Percentiles rank a stretch among this genome's conserved stretches.
Evolutionary conservation across 345 rosid genomes (phyloP).

Genomic region (Geranium rotundifolium): DNA sequence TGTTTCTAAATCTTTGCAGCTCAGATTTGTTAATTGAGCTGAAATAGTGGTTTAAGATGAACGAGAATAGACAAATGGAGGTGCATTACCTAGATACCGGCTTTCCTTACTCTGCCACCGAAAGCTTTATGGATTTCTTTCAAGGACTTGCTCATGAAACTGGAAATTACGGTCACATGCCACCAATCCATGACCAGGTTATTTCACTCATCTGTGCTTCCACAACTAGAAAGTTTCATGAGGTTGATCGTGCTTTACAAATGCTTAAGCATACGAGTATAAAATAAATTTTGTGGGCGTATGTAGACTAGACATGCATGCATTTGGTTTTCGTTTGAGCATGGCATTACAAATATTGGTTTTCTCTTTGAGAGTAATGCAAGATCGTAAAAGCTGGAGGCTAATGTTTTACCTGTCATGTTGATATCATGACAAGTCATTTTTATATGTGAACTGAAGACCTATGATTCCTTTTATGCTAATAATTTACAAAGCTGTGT

Average conservation of each 20-base stretch:
- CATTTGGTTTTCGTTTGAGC: not conserved
- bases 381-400: not conserved
- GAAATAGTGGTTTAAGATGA: slow-evolving; percentile 21
- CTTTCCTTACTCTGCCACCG: slow-evolving; percentile 41
- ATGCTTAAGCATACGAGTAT: slow-evolving; percentile 3
- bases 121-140: slow-evolving; percentile 56
- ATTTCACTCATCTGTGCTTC: not conserved
- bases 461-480: not conserved
- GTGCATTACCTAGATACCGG: slow-evolving; percentile 42
- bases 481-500: not conserved
- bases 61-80: slow-evolving; percentile 39
- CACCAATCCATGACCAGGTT: slow-evolving; percentile 42
- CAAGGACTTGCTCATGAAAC: slow-evolving; percentile 38
- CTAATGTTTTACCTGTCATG: no score
- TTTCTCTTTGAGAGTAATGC: not conserved
- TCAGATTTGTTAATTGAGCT: slow-evolving; percentile 8
- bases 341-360: not conserved
- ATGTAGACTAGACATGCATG: not conserved
- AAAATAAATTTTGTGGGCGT: not conserved
- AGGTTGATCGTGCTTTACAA: no score
- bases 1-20: slow-evolving; percentile 14
- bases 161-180: slow-evolving; percentile 20
- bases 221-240: not conserved
- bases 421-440: no score
- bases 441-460: not conserved